Base-by-base conservation (phyloP, 2,329 filamentous ascomycete species). In the Xylariaceae sp. region DNA sequence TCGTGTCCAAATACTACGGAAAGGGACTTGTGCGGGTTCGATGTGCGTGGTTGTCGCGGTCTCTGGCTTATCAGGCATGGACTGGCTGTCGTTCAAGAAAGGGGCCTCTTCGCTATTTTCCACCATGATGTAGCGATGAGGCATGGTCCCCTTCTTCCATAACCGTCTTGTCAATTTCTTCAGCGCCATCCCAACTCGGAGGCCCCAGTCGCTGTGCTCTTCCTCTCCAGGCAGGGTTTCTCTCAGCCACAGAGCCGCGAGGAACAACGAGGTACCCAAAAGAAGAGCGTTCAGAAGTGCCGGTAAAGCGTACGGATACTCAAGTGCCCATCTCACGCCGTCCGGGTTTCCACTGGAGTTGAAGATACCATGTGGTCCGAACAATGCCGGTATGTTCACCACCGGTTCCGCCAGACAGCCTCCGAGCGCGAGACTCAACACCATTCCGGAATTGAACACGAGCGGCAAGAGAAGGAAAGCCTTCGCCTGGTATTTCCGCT, bases 401-500 rank as follows among this genome's bases (percentile, higher is more conserved):
- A 69, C 71, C 1, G 75, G 76, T 35, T 77, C 74, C 1, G 75
- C 74, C 0, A 76, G 67, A 11, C 74, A 58, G 1, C 76, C 76
- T 7, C 75, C 74, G 1, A 75, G 45, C 4, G 72, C 71, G 6
- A 74, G 69, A 3, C 74, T 75, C 8, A 72, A 64, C 26, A 76
- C 74, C 59, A 69, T 68, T 3, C 72, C 70, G 3, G 64, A 58
- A 62, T 88, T 88, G 70, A 88, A 86, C 47, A 84, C 86, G 79
- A 90, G 86, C 2, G 74, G 74, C 53, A 76, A 60, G 30, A 76
- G 65, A 26, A 75, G 62, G 46, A 76, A 76, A 0, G 74, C 73
- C 57, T 72, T 70, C 5, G 74, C 73, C 58, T 74, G 74, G 57
- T 68, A 86, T 74, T 80, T 86, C 70, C 86, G 87, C 70, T 88